A percentile compares a stretch with the other conserved stretches of the same genome.
Evolutionary conservation across 106 monocot genomes (phyloP).

Genomic region (Alisma plantagoaquatica): DNA sequence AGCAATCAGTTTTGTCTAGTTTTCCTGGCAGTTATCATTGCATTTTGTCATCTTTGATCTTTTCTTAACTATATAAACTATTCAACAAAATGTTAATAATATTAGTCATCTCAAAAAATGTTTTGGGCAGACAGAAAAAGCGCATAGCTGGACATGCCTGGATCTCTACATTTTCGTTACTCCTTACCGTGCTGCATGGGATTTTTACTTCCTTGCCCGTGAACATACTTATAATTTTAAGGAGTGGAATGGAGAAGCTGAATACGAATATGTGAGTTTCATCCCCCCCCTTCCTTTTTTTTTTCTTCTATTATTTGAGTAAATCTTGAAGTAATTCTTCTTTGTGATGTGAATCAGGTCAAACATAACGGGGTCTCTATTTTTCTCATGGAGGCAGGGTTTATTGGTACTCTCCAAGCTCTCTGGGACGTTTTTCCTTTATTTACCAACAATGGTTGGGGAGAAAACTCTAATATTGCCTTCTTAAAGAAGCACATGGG

Average conservation of each 20-base stretch:
- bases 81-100: too few species aligned
- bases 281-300: neutral
- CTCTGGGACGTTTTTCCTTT: conserved; percentile 7
- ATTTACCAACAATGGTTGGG: neutral
- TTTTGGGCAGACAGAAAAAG: conserved; percentile 5
- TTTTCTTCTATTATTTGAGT: neutral
- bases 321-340: neutral
- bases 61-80: too few species aligned
- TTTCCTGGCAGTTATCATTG: too few species aligned
- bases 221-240: conserved; percentile 4
- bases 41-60: too few species aligned
- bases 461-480: neutral
- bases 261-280: conserved; percentile 11
- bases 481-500: conserved; percentile 4
- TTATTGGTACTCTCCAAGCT: neutral
- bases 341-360: neutral
- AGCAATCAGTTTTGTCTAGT: too few species aligned
- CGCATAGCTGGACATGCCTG: conserved; percentile 14
- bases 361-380: conserved; percentile 3
- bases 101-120: too few species aligned
- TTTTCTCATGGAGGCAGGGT: conserved; percentile 5
- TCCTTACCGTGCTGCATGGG: conserved; percentile 9
- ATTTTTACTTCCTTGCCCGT: conserved; percentile 12
- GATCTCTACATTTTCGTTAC: conserved; percentile 13
- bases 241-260: conserved; percentile 7